These are phyloP conservation scores for Yarrowia sp. DNA, from an alignment of 805 yeast species.

Conservation along the genomic window DNA sequence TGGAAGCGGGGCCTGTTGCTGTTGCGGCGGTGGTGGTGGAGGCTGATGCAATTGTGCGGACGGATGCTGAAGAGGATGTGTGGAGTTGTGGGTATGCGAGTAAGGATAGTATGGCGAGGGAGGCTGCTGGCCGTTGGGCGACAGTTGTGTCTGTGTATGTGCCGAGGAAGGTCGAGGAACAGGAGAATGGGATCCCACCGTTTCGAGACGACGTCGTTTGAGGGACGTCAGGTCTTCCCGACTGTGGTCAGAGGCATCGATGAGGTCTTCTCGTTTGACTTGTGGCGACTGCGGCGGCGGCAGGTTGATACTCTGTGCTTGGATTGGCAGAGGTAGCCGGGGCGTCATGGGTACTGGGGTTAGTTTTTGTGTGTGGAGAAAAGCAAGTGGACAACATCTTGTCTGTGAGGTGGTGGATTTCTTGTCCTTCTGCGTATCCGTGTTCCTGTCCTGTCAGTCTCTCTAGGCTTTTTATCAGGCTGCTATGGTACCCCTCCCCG, in stretches of 20 bases:
- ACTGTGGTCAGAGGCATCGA: background rate
- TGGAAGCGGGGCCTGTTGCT: background rate
- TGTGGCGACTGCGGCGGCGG: slow-evolving; percentile 19
- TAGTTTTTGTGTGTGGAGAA: background rate
- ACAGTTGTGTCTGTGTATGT: background rate
- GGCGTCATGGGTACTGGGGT: slow-evolving; percentile 22
- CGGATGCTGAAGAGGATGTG: background rate
- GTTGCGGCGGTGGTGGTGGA: background rate
- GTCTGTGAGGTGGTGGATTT: background rate
- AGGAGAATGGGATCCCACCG: background rate
- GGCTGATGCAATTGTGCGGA: slow-evolving; percentile 10
- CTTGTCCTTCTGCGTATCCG: background rate
- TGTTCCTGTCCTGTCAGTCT: background rate
- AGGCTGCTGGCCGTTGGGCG: slow-evolving; percentile 4
- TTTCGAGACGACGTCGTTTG: slow-evolving; percentile 9
- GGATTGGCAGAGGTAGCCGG: slow-evolving; percentile 22
- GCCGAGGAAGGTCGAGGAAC: slow-evolving; percentile 11
- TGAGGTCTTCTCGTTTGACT: background rate
- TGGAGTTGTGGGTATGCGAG: background rate
- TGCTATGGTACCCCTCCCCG: background rate
- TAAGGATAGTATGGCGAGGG: slow-evolving; percentile 9
- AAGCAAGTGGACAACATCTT: background rate
- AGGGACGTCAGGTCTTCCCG: slow-evolving; percentile 6
- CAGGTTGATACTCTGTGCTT: slow-evolving; percentile 5
- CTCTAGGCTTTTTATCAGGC: background rate